phyloP scores from a whole-genome alignment of 2,329 filamentous ascomycete genomes.

The Pseudonectria buxi region DNA sequence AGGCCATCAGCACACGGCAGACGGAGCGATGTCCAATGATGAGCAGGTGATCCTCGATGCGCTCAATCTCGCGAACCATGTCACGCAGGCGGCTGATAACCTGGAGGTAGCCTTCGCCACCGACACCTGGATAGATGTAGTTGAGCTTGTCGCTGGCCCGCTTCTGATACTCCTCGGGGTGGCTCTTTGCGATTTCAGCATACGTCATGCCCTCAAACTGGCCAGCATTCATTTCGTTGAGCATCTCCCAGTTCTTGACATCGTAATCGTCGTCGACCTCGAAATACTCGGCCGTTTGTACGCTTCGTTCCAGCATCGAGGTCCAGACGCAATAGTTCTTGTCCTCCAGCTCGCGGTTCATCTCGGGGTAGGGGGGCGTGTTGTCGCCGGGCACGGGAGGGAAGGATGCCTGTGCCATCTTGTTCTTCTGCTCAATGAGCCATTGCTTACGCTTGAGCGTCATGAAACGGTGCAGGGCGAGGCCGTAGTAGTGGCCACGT shows the following conservation, averaged over 20 bases:
- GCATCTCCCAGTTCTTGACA: conserved; percentile 94
- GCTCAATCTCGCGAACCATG: conserved; percentile 94
- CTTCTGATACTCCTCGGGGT: conserved; percentile 73
- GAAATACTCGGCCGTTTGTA: conserved; percentile 83
- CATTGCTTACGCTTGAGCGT: conserved; percentile 72
- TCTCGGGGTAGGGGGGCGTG: conserved; percentile 90
- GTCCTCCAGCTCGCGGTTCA: conserved; percentile 59
- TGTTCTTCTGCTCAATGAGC: conserved; percentile 75
- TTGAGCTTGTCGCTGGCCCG: conserved; percentile 82
- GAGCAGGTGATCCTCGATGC: conserved; percentile 91
- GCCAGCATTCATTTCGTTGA: conserved; percentile 92
- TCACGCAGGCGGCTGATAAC: conserved; percentile 92
- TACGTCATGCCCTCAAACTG: conserved; percentile 95
- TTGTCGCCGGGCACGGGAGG: conserved; percentile 87
- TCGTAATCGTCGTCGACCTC: conserved; percentile 90
- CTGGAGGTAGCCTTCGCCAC: conserved; percentile 93
- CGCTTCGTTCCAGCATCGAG: conserved; percentile 86
- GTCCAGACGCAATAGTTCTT: conserved; percentile 99
- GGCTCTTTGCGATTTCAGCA: conserved; percentile 72
- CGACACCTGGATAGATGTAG: conserved; percentile 93
- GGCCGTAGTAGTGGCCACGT: conserved; percentile 72
- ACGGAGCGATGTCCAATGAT: conserved; percentile 91
- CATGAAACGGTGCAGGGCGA: conserved; percentile 76
- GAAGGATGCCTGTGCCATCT: conserved; percentile 69
- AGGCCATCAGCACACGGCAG: conserved; percentile 85